Conservation (phyloP, 163 green algal species). For the Scenedesmus sp. region DNA sequence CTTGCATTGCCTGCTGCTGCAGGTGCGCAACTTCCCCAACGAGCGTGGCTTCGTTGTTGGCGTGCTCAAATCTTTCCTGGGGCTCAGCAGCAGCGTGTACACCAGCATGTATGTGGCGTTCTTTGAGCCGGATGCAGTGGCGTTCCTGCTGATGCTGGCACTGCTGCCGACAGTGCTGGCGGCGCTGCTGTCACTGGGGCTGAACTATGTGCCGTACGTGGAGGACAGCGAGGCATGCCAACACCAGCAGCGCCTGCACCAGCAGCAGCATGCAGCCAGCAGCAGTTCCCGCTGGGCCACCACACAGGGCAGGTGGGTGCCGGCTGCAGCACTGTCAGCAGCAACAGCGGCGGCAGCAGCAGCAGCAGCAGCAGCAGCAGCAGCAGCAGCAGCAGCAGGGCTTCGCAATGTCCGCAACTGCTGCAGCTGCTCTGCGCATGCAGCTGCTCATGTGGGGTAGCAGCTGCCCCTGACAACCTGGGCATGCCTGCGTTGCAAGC, state of each 20-base stretch:
- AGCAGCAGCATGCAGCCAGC: background rate
- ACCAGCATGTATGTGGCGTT: constrained; percentile 63
- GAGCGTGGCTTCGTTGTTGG: constrained; percentile 69
- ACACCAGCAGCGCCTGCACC: background rate
- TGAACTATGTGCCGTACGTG: constrained; percentile 46
- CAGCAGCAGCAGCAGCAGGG: background rate
- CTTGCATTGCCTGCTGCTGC: background rate
- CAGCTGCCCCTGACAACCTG: too few species aligned
- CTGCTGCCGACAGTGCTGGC: constrained; percentile 41
- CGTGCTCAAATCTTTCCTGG: constrained; percentile 72
- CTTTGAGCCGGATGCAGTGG: constrained; percentile 37
- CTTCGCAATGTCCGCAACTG: too few species aligned
- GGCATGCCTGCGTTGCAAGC: background rate
- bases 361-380: background rate
- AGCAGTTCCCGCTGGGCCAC: constrained; percentile 19
- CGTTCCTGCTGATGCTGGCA: constrained; percentile 59
- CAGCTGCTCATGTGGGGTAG: background rate
- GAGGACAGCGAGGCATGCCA: constrained; percentile 5
- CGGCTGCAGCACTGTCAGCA: background rate
- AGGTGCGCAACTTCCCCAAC: constrained; percentile 69
- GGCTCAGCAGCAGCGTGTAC: constrained; percentile 69
- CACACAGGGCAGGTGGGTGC: constrained; percentile 26
- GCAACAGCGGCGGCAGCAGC: background rate
- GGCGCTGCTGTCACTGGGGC: constrained; percentile 28
- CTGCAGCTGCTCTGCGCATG: background rate